Evolutionary conservation across 257 asterid species (phyloP).

Genomic region (Solanum dulcamara): DNA sequence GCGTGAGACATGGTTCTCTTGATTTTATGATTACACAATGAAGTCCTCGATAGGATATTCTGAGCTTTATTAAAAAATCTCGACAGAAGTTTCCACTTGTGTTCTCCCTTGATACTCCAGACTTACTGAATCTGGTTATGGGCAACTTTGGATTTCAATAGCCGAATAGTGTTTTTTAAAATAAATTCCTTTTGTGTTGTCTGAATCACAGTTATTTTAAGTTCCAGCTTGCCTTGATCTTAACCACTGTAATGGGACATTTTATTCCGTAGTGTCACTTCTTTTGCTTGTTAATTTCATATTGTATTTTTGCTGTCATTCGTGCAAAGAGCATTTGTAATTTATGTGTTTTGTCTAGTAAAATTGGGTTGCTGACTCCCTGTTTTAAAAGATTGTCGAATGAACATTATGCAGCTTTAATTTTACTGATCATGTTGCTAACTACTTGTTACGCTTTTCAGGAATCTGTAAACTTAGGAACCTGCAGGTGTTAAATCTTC

Average conservation of each 20-base stretch:
- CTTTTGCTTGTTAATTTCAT: neutral
- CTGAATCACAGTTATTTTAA: neutral
- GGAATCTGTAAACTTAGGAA: slow-evolving; percentile 9
- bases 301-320: neutral
- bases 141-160: neutral
- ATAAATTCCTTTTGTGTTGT: neutral
- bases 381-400: neutral
- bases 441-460: neutral
- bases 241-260: neutral
- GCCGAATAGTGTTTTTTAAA: neutral
- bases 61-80: neutral
- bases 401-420: neutral
- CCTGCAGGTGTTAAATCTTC: slow-evolving; percentile 6
- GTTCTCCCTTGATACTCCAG: neutral
- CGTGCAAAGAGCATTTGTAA: neutral
- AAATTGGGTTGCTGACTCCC: neutral
- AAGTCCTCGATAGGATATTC: neutral
- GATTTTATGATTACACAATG: neutral
- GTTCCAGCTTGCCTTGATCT: neutral
- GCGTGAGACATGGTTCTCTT: neutral
- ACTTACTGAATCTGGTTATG: neutral
- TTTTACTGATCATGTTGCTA: neutral
- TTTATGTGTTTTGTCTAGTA: neutral
- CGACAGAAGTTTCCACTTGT: neutral
- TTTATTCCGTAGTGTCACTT: neutral